Conservation (phyloP, 1,284 basidiomycete genomes). For the Psilocybe mexicana region DNA sequence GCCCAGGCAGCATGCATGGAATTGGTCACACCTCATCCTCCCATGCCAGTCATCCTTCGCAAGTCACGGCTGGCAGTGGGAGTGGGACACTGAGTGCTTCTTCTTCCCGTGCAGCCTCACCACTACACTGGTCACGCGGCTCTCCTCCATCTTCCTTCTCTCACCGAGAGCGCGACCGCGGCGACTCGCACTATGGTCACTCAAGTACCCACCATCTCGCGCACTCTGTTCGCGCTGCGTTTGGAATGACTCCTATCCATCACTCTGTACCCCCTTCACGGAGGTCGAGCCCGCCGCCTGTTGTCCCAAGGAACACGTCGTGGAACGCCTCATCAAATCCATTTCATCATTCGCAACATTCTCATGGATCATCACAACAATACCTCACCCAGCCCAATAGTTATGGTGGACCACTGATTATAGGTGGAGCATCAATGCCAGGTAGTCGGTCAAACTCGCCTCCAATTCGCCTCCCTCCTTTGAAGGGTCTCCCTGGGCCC, state of each 20-base stretch:
- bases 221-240: conserved; percentile 79
- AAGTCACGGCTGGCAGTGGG: conserved; percentile 10
- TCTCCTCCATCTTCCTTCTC: conserved; percentile 16
- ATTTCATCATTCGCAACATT: conserved; percentile 5
- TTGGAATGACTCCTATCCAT: conserved; percentile 86
- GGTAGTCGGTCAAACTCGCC: conserved; percentile 61
- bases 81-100: conserved; percentile 39
- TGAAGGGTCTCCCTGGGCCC: conserved; percentile 43
- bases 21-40: conserved; percentile 24
- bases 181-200: conserved; percentile 13
- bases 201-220: conserved; percentile 48
- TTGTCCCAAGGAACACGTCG: conserved; percentile 34
- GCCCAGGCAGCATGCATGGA: conserved; percentile 45
- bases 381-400: conserved; percentile 4
- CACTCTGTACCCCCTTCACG: conserved; percentile 31
- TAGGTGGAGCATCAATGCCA: conserved; percentile 39
- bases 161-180: conserved; percentile 12
- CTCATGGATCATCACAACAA: conserved; percentile 3
- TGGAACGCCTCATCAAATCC: conserved; percentile 34
- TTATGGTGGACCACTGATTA: conserved; percentile 3
- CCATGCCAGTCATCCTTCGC: neutral
- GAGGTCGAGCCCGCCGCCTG: conserved; percentile 22
- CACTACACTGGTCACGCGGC: conserved; percentile 35
- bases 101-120: conserved; percentile 55
- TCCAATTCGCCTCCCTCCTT: conserved; percentile 68